A percentile compares a stretch with the other conserved stretches of the same genome.
Evolutionary conservation across 495 filamentous ascomycete species (phyloP).

Genomic region (Penicillium bovifimosum): DNA sequence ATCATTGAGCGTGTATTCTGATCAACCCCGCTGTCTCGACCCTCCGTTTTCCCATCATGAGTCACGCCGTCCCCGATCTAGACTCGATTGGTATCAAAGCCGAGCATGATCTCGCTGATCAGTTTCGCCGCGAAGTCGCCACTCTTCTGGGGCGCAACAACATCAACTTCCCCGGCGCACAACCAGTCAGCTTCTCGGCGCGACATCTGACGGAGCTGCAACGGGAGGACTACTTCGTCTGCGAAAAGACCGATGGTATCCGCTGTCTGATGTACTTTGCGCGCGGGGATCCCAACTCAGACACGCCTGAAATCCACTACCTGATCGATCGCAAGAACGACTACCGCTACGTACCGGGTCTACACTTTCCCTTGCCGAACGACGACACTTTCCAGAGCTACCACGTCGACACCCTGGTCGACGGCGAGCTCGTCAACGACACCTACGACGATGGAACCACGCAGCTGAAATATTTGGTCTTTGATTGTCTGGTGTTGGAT

Average conservation of each 20-base stretch:
- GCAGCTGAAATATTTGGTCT: slow-evolving; percentile 79
- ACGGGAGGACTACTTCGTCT: slow-evolving; percentile 85
- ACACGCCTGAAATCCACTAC: slow-evolving; percentile 58
- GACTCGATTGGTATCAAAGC: slow-evolving; percentile 56
- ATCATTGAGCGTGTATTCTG: background rate
- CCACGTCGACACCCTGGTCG: slow-evolving; percentile 77
- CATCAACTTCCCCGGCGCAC: slow-evolving; percentile 78
- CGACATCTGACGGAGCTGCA: slow-evolving; percentile 74
- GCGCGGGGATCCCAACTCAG: slow-evolving; percentile 41
- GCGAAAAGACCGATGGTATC: slow-evolving; percentile 97
- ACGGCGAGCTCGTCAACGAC: slow-evolving; percentile 90
- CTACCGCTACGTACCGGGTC: slow-evolving; percentile 71
- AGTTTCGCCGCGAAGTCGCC: slow-evolving; percentile 70
- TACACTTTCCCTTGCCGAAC: slow-evolving; percentile 74
- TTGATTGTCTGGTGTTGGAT: slow-evolving; percentile 85
- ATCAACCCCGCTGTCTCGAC: background rate
- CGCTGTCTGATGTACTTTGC: slow-evolving; percentile 90
- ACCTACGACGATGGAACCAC: slow-evolving; percentile 52
- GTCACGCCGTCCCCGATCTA: slow-evolving; percentile 44
- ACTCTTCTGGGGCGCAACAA: slow-evolving; percentile 62
- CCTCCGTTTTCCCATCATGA: slow-evolving; percentile 26
- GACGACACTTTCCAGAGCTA: slow-evolving; percentile 54
- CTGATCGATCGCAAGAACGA: slow-evolving; percentile 97
- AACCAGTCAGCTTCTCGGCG: slow-evolving; percentile 84
- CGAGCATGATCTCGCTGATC: slow-evolving; percentile 48